Evolutionary conservation across 371 early-diverging fungal genomes (phyloP), one percentile per base, ranked within the genome.

Genomic region (Dinochytrium kinnereticum): DNA sequence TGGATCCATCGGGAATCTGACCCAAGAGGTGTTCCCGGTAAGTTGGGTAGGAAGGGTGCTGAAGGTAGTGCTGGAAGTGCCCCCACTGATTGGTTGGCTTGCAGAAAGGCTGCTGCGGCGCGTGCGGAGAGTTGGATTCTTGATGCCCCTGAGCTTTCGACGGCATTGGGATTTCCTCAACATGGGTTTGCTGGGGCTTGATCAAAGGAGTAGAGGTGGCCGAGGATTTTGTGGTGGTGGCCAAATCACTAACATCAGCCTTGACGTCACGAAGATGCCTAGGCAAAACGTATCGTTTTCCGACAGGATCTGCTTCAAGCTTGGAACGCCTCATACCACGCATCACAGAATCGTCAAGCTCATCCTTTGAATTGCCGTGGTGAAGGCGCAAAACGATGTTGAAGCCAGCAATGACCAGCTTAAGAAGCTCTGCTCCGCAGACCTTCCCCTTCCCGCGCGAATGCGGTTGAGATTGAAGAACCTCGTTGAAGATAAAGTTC

Each of bases 291-390:
- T 7, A 34, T 61, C 61, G 30, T n/a, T n/a, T n/a, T n/a, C n/a
- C n/a, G 15, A 30, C 61, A 28, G 3, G 5, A 13, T 33, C 44
- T 5, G 5, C 44, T 24, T 40, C 44, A 30, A 17, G 44, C 2
- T 44, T 44, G 24, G 66, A 30, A 7, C 66, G 38, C 44, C 66
- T 37, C 66, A 66, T 66, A 2, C 66, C 66, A 5, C 66, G 15
- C 2, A 66, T 10, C 39, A 66, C 66, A 2, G 39, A 10, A 28
- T 66, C 66, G 44, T 66, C 66, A 39, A 66, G 3, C 40, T 5
- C 24, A 37, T 66, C 66, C 66, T 66, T 66, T 5, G 17, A 3
- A 2, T 44, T 44, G 13, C 17, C 10, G 15, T 40, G 28, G 44
- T 66, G 66, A 15, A 7, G 28, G 7, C 44, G 24, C 66, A 66